phyloP scores from a whole-genome alignment of 2,329 filamentous ascomycete species.

The Ophiosphaerella narmari region DNA sequence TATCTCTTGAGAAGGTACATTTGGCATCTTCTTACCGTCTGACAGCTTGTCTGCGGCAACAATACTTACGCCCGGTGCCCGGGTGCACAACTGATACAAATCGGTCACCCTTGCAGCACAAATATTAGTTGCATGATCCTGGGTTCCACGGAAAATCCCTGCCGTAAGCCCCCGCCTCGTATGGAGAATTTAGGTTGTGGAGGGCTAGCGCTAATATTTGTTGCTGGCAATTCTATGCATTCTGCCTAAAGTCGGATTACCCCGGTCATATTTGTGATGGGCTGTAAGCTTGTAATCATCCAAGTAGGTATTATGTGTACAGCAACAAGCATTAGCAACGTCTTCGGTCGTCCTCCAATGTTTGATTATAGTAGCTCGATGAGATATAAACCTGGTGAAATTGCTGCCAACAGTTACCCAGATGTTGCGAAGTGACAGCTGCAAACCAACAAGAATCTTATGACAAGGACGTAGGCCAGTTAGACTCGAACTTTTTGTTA shows the following conservation, averaged over 20 bases:
- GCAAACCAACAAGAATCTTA: no score
- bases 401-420: no score
- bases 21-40: background rate
- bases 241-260: conserved; percentile 8
- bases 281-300: no score
- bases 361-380: no score
- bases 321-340: no score
- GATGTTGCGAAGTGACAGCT: no score
- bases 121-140: conserved; percentile 6
- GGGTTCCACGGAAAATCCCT: conserved; percentile 1
- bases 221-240: conserved; percentile 3
- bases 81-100: background rate
- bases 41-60: background rate
- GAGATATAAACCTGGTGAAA: no score
- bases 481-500: no score
- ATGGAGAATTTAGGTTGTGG: conserved; percentile 3
- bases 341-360: no score
- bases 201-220: background rate
- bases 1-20: background rate
- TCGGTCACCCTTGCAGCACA: background rate
- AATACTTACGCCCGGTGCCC: background rate
- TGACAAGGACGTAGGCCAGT: no score
- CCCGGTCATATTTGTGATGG: background rate
- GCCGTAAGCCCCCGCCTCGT: conserved; percentile 9
- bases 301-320: no score